Base-by-base conservation (phyloP, 2,329 filamentous ascomycete species). In the Sphaceloma murrayae region DNA sequence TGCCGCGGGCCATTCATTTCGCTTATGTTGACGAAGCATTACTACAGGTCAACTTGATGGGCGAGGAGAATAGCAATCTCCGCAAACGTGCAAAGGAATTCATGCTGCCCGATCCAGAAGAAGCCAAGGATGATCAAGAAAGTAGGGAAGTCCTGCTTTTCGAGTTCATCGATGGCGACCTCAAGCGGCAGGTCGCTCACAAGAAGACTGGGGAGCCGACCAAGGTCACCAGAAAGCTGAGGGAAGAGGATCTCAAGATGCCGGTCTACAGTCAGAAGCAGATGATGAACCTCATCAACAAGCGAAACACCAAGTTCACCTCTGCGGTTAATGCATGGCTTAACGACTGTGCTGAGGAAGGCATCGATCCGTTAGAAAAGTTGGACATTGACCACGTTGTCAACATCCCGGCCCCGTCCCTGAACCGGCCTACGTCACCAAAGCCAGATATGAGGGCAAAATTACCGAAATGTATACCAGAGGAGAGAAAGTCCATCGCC, bases 181-280 rank as follows among this genome's bases (percentile, higher is more conserved):
- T 96, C 52, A 95, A 88, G 65, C 73, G 83, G 30, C 80, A 93
- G 58, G 82, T 87, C 1, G 68, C 73, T 43, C 68, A 81, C 58
- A 74, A 77, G 44, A 84, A 82, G 59, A 85, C 82, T 0, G 84
- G 83, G 1, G 78, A 88, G 59, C 73, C 80, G 1, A 77, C 73
- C 0, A 82, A 79, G 45, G 73, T 82, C 1, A 77, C 71, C 9
- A 73, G 78, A 46, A 84, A 76, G 55, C 67, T 87, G 50, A 73
- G 77, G 47, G 75, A 88, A 14, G 87, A 94, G 56, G 78, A 85
- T 48, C 59, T 96, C 52, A 93, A 84, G 62, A 86, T 95, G 78
- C 91, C 89, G 0, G 84, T 94, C 6, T 95, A 79, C 65, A 86
- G 85, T 51, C 88, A 94, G 62, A 88, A 88, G 61, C 86, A 94